Evolutionary conservation across 2,329 filamentous ascomycete genomes (phyloP), one percentile per base, ranked within the genome.

Genomic region (Orbilia oligospora): DNA sequence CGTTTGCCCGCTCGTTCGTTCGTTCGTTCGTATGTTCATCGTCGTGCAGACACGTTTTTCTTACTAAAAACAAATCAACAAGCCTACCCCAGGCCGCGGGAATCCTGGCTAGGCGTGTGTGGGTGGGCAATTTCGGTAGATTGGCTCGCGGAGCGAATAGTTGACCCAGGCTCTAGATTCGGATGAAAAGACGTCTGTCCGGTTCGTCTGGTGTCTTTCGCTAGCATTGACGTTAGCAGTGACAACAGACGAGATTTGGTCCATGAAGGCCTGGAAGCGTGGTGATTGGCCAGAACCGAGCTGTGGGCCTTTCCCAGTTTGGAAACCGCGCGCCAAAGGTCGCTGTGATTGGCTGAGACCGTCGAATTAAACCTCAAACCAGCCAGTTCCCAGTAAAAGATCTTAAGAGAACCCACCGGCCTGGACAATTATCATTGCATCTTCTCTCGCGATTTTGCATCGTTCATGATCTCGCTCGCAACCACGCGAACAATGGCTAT

Each of bases 311-410:
- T 49, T 55, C 51, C 64, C 53, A 27, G 69, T 64, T 44, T 16
- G 75, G 75, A 38, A 64, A 72, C 75, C 75, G 75, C 75, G 75
- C 75, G 75, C 75, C 68, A 78, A 78, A 72, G 68, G 44, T 30
- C 38, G n/a, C 30, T 33, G 1, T 46, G 46, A 77, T 77, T 77
- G 73, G 73, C 33, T 41, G 41, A 36, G 33, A 16, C 14, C 48
- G 30, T 55, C 36, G 38, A 58, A 58, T 69, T 58, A 68, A 68
- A 68, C 49, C 20, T 49, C 65, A 44, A 53, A 68, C 64, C 30
- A 30, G 49, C 48, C 48, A 68, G 30, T 8, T n/a, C n/a, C n/a
- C n/a, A n/a, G n/a, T n/a, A n/a, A n/a, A n/a, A n/a, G n/a, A n/a
- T n/a, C n/a, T n/a, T n/a, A n/a, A 30, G 27, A 30, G 27, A 30